A percentile compares a stretch with the other conserved stretches of the same genome.
These are phyloP conservation scores for Penicillium atrosanguineum DNA, from an alignment of 495 filamentous ascomycete species.

Conservation along the genomic window DNA sequence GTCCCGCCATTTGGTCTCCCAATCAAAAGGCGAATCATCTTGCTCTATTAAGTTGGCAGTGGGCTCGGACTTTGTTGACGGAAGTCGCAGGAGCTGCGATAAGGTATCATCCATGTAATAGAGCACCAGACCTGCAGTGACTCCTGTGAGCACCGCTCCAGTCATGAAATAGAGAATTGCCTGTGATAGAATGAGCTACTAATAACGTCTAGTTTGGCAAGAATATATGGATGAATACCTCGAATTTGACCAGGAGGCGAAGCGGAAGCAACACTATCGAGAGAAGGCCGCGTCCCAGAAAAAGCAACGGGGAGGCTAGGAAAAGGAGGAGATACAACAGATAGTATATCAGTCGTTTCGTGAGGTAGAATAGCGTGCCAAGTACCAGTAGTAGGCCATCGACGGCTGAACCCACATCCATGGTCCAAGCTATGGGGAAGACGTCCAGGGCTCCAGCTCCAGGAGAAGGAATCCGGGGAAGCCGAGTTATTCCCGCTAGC, in stretches of 20 bases:
- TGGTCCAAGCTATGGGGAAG: neutral
- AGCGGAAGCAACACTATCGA: slow-evolving; percentile 37
- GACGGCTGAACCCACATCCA: slow-evolving; percentile 1
- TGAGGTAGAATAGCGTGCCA: slow-evolving; percentile 27
- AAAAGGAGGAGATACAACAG: slow-evolving; percentile 28
- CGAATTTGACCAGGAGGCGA: slow-evolving; percentile 54
- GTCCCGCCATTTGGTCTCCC: slow-evolving; percentile 36
- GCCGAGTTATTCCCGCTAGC: slow-evolving; percentile 19
- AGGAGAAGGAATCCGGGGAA: slow-evolving; percentile 20
- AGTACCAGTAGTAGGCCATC: slow-evolving; percentile 2
- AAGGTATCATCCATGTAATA: slow-evolving; percentile 15
- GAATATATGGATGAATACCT: slow-evolving; percentile 47
- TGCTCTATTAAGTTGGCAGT: slow-evolving; percentile 7
- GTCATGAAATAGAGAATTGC: slow-evolving; percentile 25
- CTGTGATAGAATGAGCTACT: slow-evolving; percentile 11
- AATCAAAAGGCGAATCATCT: slow-evolving; percentile 26
- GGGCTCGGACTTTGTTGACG: slow-evolving; percentile 8
- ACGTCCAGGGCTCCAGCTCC: neutral
- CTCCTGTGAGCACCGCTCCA: slow-evolving; percentile 20
- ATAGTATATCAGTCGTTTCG: slow-evolving; percentile 36
- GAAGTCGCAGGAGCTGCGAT: slow-evolving; percentile 16
- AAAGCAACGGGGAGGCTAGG: slow-evolving; percentile 46
- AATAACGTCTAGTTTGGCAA: neutral
- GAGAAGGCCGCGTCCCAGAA: slow-evolving; percentile 36
- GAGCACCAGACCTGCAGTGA: slow-evolving; percentile 18